phyloP scores from a whole-genome alignment of 108 stramenopile species.

The Phaeodactylum tricornutum region DNA sequence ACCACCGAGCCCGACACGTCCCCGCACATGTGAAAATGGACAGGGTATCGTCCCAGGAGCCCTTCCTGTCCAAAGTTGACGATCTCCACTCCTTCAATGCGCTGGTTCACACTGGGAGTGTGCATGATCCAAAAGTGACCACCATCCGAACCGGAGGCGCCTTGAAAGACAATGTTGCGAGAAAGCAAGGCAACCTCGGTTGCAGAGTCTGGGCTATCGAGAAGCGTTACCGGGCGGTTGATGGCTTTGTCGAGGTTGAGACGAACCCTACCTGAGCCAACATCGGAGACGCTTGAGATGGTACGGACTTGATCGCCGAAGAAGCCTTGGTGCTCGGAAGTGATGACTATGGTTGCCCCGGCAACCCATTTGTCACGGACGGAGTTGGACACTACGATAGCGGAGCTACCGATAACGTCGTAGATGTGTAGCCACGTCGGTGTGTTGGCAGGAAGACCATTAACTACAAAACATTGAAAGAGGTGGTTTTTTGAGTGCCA shows the following conservation, averaged over 20 bases:
- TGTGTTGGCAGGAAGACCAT: conserved; percentile 5
- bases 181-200: conserved; percentile 38
- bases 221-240: background rate
- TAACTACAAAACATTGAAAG: background rate
- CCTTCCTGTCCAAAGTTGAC: conserved; percentile 20
- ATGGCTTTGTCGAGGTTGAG: conserved; percentile 8
- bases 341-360: conserved; percentile 35
- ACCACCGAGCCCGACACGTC: conserved; percentile 11
- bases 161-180: conserved; percentile 32
- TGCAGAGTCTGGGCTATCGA: background rate
- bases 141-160: conserved; percentile 36
- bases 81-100: conserved; percentile 12
- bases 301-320: conserved; percentile 21
- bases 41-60: conserved; percentile 27
- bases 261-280: conserved; percentile 10
- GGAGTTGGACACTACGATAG: background rate
- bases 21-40: conserved; percentile 32
- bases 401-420: conserved; percentile 8
- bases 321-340: conserved; percentile 22
- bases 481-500: background rate
- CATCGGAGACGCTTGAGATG: conserved; percentile 6
- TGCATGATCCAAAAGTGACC: conserved; percentile 6
- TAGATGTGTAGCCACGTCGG: conserved; percentile 24
- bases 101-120: conserved; percentile 1
- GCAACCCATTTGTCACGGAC: conserved; percentile 18